Evolutionary conservation across 176 grass and related monocot genomes (phyloP), one percentile per base, ranked within the genome.

Genomic region (Ampelocalamus luodianensis): DNA sequence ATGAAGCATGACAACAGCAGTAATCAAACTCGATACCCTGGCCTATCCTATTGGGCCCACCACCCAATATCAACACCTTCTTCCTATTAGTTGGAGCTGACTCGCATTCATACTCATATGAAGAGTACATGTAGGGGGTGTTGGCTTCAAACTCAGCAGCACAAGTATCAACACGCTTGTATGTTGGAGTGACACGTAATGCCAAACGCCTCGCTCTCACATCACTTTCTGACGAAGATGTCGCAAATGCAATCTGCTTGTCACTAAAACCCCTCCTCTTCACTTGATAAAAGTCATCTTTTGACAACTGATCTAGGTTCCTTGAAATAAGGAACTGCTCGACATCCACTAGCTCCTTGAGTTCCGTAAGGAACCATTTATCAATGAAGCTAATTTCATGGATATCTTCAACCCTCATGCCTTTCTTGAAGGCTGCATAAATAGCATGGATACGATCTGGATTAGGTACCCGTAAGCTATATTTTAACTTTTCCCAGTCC

Each of bases 1-100:
- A 99, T n/a, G 93, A 92, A 82, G 97, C 93, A 90, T 99, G 97
- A 50, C 97, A 99, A 82, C 97, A 99, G 78, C 97, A 99, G 72
- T 99, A 99, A 81, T 99, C 97, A 82, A 99, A 99, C 71, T 99
- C 96, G 18, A 99, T 99, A 55, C 93, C 93, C 83, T 99, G 97
- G 59, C 97, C 97, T 50, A 99, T 99, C 32, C 97, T 90, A 78
- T 99, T 99, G 64, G 97, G 93, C 10, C 97, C 97, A 84, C 97
- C 97, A 85, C 97, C 97, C 88, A 99, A 87, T 89, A 99, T 99
- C 76, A 99, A 67, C 65, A 99, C 97, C 79, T 99, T 99, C 87
- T 96, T 99, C 78, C 80, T 92, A 77, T 79, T 83, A 17, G 97
- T 96, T 68, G 97, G 91, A 71, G 75, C 86, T 46, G 93, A 96